Base-by-base conservation (phyloP, 129 eudicot species). In the Heracleum sosnowskyi region DNA sequence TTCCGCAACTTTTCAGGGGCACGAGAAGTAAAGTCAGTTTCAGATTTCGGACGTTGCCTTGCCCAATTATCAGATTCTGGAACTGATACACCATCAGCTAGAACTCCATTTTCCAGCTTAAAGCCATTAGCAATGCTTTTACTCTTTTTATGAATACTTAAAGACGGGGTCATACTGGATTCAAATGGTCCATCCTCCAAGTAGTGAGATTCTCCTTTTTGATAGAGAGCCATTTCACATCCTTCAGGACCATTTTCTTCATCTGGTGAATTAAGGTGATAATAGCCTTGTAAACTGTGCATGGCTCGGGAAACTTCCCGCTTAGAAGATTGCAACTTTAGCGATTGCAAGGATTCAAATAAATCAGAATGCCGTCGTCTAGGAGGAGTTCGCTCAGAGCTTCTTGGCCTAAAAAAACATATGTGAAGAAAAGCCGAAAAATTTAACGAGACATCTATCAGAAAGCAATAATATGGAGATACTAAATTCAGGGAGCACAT, bases 1-100 rank as follows among this genome's bases (percentile, higher is more conserved):
- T 91, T 91, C 41, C 89, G 81, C 79, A 93, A 76, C 84, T 47
- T 91, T 78, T 89, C 98, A 3, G 88, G 91, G 51, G 96, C 77
- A 39, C 75, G 83, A 20, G 80, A 55, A 44, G 76, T 75, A 55
- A 87, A 86, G 69, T 92, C 97, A 6, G 84, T 86, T 62, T 91
- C 97, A 11, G 96, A 85, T 75, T 89, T 93, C 69, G 82, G 90
- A 45, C 87, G 87, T 74, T 93, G 75, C 81, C 91, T 74, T 42
- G 85, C 73, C 7, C 86, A 63, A 79, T 86, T 93, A 34, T 80
- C 88, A 17, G 86, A 69, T n/a, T 81, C 85, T 84, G 80, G 75
- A 81, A 53, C 35, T n/a, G 80, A 37, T 53, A 76, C 62, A 16
- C 72, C 73, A 17, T 82, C 74, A 16, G 47, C 74, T 74, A 66